phyloP scores from a whole-genome alignment of 805 yeast genomes.

The Yarrowia divulgata region DNA sequence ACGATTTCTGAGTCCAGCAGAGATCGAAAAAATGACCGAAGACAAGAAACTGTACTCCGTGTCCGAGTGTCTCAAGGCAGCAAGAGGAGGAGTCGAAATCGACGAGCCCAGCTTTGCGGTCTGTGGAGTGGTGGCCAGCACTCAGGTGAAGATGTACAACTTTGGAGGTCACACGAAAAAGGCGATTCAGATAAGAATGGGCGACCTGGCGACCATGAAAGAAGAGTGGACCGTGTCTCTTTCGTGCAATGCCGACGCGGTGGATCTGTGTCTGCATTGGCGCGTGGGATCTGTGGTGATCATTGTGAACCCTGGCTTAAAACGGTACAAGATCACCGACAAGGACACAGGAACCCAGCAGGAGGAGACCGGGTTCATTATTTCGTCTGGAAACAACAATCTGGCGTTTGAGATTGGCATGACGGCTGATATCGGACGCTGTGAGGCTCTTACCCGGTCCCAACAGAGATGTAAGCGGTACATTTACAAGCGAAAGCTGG shows the following conservation, averaged over 20 bases:
- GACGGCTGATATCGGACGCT: conserved; percentile 10
- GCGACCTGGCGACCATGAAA: neutral
- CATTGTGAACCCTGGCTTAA: neutral
- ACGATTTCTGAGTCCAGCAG: neutral
- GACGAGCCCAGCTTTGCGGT: conserved; percentile 14
- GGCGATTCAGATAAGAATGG: neutral
- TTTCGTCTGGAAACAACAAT: conserved; percentile 1
- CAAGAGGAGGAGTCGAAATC: neutral
- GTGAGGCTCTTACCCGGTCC: neutral
- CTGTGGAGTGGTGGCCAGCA: neutral
- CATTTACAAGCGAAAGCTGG: conserved; percentile 5
- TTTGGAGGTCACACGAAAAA: neutral
- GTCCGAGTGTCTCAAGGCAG: neutral
- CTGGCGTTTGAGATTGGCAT: conserved; percentile 22
- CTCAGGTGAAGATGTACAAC: neutral
- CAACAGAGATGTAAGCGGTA: neutral
- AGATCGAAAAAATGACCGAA: neutral
- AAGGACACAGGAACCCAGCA: neutral
- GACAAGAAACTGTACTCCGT: neutral
- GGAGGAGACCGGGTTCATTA: neutral
- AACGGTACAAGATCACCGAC: neutral
- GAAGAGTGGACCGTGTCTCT: conserved; percentile 23
- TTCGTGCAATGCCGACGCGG: neutral
- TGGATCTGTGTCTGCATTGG: conserved; percentile 8
- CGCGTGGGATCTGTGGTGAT: neutral